Base-by-base conservation (phyloP, 495 filamentous ascomycete species). In the Delitschia confertaspora region DNA sequence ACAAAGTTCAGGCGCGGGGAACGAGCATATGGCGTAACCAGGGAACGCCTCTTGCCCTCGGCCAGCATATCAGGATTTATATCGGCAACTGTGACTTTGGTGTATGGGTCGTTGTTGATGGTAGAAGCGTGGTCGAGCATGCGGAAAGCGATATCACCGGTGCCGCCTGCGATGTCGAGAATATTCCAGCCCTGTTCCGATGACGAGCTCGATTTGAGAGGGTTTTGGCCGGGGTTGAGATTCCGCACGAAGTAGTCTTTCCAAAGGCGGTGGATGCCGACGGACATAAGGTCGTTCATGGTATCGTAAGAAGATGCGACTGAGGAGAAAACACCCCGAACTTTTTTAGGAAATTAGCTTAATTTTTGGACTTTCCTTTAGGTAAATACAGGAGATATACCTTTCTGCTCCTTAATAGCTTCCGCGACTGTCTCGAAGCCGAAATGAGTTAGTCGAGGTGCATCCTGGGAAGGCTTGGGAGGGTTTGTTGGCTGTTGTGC, bases 231-330 rank as follows among this genome's bases (percentile, higher is more conserved):
- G 1, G 93, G 91, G 67, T 95, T 86, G 9, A 98, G 73, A 17
- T 80, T 80, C 42, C 87, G 79, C 29, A 96, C 91, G 64, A 96
- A 98, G 67, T 93, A 77, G 65, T 95, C 91, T 74, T 98, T 98
- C 91, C 91, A 98, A 35, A 96, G 69, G 11, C 91, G 84, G 65
- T 98, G 91, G 67, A 93, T 88, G 25, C 88, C 88, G 19, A 96
- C 78, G 30, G 88, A 95, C 91, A 98, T 96, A 37, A 95, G 76
- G 64, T 98, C 91, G 73, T 98, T 98, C 91, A 98, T 98, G 51
- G 78, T 78, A 62, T 95, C 88, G 70, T 91, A 83, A 20, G 80
- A 85, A 35, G 85, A 76, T 53, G 91, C 89, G 36, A 98, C 89
- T 60, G 85, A 93, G 65, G 87, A 91, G 72, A 96, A 98, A 47